Evolutionary conservation across 2,329 filamentous ascomycete genomes (phyloP), one percentile per base, ranked within the genome.

Genomic region (Clonostachys rhizophaga): DNA sequence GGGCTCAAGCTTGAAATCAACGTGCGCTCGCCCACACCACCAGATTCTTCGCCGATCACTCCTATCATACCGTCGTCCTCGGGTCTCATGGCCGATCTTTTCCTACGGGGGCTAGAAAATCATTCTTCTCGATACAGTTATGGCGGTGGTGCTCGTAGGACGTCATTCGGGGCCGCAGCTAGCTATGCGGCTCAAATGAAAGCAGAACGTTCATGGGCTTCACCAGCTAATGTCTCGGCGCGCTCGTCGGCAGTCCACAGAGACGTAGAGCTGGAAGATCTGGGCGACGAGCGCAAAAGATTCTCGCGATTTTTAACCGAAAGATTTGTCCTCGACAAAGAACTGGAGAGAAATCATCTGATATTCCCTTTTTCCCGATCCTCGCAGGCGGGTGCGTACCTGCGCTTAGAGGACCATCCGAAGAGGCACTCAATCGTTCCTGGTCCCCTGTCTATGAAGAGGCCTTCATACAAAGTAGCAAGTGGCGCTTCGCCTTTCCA

Each of bases 111-210:
- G 24, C 5, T 61, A 1, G 50, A 59, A 35, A 46, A 46, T 10
- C 47, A 44, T 14, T 46, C 52, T 1, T 46, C 52, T 2, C 44
- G 48, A 14, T 46, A 46, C 13, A 49, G 37, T 10, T 52, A 41
- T 10, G 39, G 50, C 11, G 44, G 49, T 12, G 7, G 54, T 3
- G 51, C 55, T 4, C 53, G 44, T 8, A 50, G 53, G 3, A 43
- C 55, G 6, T 55, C 60, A 1, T 42, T 61, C 11, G 58, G 58
- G 2, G 47, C 52, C 8, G 49, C 51, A 1, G 53, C 56, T 4
- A 49, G 52, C 6, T 50, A 53, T 14, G 54, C 55, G 1, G 46
- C 56, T 20, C 48, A 53, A 5, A 45, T 57, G 34, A 50, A 52
- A 35, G 47, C 50, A 7, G 56, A 55, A 13, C 48, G 57, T n/a